phyloP scores from a whole-genome alignment of 208 protist genomes.

The Crithidia mellificae region DNA sequence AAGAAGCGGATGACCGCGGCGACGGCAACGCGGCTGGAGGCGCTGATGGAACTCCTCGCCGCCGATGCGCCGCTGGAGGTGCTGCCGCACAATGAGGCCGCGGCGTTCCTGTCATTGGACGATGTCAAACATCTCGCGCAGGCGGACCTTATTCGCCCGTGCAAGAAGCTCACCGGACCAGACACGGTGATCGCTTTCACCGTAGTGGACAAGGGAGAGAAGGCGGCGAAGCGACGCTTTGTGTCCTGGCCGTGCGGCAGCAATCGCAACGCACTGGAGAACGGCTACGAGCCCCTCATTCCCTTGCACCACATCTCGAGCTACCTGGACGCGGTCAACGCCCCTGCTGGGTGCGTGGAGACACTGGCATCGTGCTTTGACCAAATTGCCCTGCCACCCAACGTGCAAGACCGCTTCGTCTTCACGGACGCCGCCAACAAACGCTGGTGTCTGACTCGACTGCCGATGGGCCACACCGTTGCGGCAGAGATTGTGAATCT shows the following conservation, averaged over 20 bases:
- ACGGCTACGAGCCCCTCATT: slow-evolving; percentile 16
- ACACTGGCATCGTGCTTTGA: neutral
- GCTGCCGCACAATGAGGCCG: slow-evolving; percentile 8
- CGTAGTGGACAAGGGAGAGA: slow-evolving; percentile 7
- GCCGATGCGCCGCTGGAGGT: neutral
- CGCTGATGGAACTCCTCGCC: slow-evolving; percentile 11
- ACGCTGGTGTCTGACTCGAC: slow-evolving; percentile 22
- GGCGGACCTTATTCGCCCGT: slow-evolving; percentile 14
- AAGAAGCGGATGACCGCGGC: slow-evolving; percentile 7
- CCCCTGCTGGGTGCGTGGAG: slow-evolving; percentile 6
- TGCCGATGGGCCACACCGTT: slow-evolving; percentile 19
- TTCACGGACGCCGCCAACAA: slow-evolving; percentile 16
- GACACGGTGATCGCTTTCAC: slow-evolving; percentile 27
- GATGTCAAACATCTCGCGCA: slow-evolving; percentile 1
- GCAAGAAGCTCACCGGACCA: neutral
- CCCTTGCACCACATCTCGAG: slow-evolving; percentile 22
- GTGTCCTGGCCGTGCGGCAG: slow-evolving; percentile 25
- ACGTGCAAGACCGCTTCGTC: slow-evolving; percentile 24
- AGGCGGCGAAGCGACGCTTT: slow-evolving; percentile 6
- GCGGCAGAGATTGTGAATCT: slow-evolving; percentile 16
- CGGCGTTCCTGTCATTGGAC: slow-evolving; percentile 10
- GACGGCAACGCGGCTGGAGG: slow-evolving; percentile 12
- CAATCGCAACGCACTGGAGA: slow-evolving; percentile 13
- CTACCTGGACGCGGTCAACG: slow-evolving; percentile 20
- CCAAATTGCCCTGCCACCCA: slow-evolving; percentile 4